Evolutionary conservation across 192 early-diverging fungal species (phyloP).

Genomic region (Pecoramyces ruminantium): DNA sequence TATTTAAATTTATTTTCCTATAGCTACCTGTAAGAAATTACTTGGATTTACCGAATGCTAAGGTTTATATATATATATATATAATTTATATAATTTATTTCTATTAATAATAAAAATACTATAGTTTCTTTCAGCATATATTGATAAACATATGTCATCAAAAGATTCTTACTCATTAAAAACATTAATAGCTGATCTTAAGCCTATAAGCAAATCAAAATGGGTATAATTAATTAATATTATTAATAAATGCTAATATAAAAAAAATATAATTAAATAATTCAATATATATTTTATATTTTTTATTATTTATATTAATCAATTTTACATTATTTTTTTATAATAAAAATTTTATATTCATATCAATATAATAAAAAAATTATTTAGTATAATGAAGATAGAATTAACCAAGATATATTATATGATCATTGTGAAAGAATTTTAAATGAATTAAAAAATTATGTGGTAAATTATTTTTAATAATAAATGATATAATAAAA

Average conservation of each 20-base stretch:
- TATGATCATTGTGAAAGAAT: conserved; percentile 77
- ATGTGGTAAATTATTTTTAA: conserved; percentile 25
- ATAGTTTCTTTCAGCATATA: not conserved
- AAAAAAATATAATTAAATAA: no score
- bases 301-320: no score
- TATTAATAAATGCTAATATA: no score
- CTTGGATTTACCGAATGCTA: not conserved
- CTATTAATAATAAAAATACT: not conserved
- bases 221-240: no score
- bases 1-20: not conserved
- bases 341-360: no score
- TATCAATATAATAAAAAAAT: not conserved
- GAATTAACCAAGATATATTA: conserved; percentile 76
- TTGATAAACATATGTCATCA: not conserved
- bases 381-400: conserved; percentile 55
- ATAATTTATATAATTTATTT: no score
- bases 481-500: not conserved
- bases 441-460: conserved; percentile 60
- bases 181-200: not conserved
- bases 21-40: not conserved
- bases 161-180: not conserved
- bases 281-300: no score
- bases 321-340: no score
- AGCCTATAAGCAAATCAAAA: not conserved
- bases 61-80: not conserved